Evolutionary conservation across 331 rosid species (phyloP), one percentile per base, ranked within the genome.

Genomic region (Stylosanthes scabra): DNA sequence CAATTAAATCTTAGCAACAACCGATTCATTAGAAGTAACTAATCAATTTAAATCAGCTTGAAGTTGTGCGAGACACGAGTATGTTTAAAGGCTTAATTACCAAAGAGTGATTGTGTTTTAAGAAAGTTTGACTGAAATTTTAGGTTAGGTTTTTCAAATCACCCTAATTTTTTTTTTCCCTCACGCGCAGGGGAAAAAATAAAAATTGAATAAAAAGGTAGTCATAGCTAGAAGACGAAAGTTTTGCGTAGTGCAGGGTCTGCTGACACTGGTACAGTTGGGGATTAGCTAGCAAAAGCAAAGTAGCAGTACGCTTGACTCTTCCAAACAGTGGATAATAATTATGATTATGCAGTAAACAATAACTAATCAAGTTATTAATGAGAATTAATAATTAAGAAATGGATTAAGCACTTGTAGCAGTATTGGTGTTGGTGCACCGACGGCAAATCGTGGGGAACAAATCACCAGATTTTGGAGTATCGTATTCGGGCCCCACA

Each of bases 391-490:
- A 31, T 41, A 70, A 16, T 55, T 49, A 72, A 37, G 49, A 3
- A 63, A 69, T 34, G 61, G 37, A 31, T 31, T 31, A 31, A 31
- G 37, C 37, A 74, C 41, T 28, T 55, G 8, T 20, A 71, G 25
- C 49, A 27, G 25, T 50, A 39, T 6, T 54, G 63, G 74, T 64
- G 13, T 59, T 70, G 72, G 49, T 46, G 59, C 80, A 54, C 79
- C 82, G 85, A 82, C 79, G 73, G 71, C 83, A 27, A 79, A 64
- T 64, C 12, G 10, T 41, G 20, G 51, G 51, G 16, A 47, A 59
- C 44, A 67, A 71, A 74, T 49, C 40, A 78, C 11, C 59, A 52
- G 72, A 72, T 49, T 76, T 69, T 10, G 56, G 3, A 16, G 62
- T 41, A 57, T 25, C 57, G 0, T 27, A 8, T 15, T 2, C 16